Percentiles rank a stretch among this genome's conserved stretches.
Conservation (phyloP, 192 early-diverging fungal genomes). For the Dissophora ornata region DNA sequence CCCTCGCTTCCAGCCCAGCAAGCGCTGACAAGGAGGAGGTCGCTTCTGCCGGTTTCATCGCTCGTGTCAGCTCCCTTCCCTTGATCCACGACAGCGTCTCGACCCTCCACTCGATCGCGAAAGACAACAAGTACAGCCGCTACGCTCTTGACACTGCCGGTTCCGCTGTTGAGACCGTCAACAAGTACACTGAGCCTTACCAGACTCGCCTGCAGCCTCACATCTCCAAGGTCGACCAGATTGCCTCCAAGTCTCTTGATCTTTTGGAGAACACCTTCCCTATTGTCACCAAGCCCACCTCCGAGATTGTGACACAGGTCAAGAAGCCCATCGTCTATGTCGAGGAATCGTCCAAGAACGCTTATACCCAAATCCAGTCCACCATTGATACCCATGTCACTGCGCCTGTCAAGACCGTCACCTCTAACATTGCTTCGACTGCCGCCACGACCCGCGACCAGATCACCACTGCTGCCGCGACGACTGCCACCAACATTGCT, state of each 20-base stretch:
- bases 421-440: conserved; percentile 30
- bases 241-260: conserved; percentile 72
- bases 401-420: conserved; percentile 66
- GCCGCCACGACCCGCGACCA: conserved; percentile 27
- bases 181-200: conserved; percentile 55
- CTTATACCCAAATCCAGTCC: conserved; percentile 58
- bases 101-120: conserved; percentile 52
- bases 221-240: conserved; percentile 64
- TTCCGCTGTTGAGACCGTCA: conserved; percentile 29
- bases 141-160: conserved; percentile 35
- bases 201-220: conserved; percentile 61
- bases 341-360: conserved; percentile 49
- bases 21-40: not conserved
- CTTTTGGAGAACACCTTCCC: conserved; percentile 71
- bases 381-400: conserved; percentile 60
- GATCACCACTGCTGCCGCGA: conserved; percentile 35
- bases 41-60: conserved; percentile 25
- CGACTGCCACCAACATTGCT: conserved; percentile 56
- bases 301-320: conserved; percentile 67
- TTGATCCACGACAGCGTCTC: conserved; percentile 33
- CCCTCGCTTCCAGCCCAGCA: conserved; percentile 4
- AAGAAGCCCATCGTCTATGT: conserved; percentile 55
- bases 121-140: conserved; percentile 49
- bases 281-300: conserved; percentile 68
- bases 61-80: conserved; percentile 34